Evolutionary conservation across 495 filamentous ascomycete genomes (phyloP).

Genomic region (Hypoxylon subgilvum): DNA sequence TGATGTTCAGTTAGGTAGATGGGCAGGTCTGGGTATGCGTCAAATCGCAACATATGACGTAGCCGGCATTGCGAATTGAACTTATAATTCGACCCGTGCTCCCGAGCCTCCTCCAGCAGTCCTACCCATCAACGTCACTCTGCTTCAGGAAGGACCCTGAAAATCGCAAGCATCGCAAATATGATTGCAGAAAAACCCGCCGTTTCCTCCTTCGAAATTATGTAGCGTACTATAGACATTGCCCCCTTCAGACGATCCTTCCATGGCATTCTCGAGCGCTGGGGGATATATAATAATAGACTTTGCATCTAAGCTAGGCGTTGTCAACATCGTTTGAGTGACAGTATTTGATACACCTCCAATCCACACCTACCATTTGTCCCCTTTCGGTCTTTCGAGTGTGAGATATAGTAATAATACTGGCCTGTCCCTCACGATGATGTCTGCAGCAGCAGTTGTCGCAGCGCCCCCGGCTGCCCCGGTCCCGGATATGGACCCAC

Average conservation of each 20-base stretch:
- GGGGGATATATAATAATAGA: no score
- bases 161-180: conserved; percentile 3
- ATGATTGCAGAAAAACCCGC: conserved; percentile 8
- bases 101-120: conserved; percentile 6
- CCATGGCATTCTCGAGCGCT: no score
- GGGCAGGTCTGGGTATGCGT: no score
- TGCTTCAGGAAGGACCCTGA: conserved; percentile 30
- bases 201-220: conserved; percentile 1
- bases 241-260: neutral
- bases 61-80: conserved; percentile 2
- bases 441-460: neutral
- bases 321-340: no score
- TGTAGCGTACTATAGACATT: neutral
- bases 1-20: no score
- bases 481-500: conserved; percentile 11
- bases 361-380: neutral
- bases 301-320: no score
- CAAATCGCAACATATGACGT: conserved; percentile 23
- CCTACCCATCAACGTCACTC: conserved; percentile 24
- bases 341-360: neutral
- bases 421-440: neutral
- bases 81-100: conserved; percentile 2
- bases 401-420: neutral
- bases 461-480: conserved; percentile 12
- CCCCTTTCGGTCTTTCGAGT: neutral